Evolutionary conservation across 441 rosid genomes (phyloP).

Genomic region (Mallotus repandus): DNA sequence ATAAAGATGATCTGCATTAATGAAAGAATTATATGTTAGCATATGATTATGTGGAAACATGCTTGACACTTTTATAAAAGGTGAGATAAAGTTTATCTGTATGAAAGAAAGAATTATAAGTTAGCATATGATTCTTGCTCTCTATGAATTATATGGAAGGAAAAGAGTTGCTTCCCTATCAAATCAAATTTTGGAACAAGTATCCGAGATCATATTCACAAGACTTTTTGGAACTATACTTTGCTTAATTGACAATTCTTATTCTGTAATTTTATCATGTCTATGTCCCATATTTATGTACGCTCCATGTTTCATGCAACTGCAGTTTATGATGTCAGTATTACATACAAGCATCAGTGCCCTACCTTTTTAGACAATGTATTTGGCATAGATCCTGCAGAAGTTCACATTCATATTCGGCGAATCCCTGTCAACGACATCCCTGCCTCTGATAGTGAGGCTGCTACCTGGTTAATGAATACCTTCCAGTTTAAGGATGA

Average conservation of each 20-base stretch:
- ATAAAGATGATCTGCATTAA: no score
- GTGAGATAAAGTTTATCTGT: neutral
- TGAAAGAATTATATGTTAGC: neutral
- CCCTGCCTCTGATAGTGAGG: constrained; percentile 54
- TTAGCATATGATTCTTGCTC: neutral
- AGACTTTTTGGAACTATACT: neutral
- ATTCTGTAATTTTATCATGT: neutral
- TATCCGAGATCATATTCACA: neutral
- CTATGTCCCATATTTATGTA: neutral
- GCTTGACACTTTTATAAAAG: neutral
- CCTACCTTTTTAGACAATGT: constrained; percentile 88
- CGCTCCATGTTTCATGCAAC: neutral
- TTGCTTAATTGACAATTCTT: neutral
- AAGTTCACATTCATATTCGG: constrained; percentile 83
- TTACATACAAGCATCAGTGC: constrained; percentile 78
- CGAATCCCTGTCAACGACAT: constrained; percentile 51
- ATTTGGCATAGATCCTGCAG: constrained; percentile 83
- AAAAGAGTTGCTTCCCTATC: neutral
- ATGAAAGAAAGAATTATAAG: neutral
- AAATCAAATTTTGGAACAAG: neutral
- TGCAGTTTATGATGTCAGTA: constrained; percentile 91
- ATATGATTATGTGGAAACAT: neutral
- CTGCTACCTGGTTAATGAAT: constrained; percentile 66
- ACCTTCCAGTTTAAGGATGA: constrained; percentile 67
- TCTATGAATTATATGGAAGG: neutral